Evolutionary conservation across 768 basidiomycete genomes (phyloP).

Genomic region (Kwoniella sp.): DNA sequence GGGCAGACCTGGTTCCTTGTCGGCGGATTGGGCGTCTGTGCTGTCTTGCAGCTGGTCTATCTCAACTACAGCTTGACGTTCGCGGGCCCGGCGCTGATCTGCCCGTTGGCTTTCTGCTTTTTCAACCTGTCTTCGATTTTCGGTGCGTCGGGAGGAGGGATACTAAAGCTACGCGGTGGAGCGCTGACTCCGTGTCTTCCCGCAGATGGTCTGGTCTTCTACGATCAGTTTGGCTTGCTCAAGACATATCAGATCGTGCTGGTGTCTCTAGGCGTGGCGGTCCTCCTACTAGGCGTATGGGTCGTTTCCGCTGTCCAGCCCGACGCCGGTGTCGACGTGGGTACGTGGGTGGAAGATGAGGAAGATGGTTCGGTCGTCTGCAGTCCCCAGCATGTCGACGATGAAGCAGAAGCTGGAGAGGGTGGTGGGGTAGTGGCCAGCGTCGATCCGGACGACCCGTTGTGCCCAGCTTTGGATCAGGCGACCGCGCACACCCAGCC

Average conservation of each 20-base stretch:
- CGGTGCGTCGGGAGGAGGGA: conserved; percentile 60
- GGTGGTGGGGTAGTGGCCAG: background rate
- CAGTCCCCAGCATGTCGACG: no score
- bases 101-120: conserved; percentile 91
- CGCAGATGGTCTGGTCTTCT: conserved; percentile 63
- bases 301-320: conserved; percentile 63
- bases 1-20: conserved; percentile 65
- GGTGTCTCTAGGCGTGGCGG: conserved; percentile 68
- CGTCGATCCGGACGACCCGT: no score
- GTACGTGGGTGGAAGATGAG: conserved; percentile 49
- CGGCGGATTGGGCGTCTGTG: conserved; percentile 66
- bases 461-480: no score
- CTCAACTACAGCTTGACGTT: conserved; percentile 58
- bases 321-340: conserved; percentile 54
- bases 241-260: conserved; percentile 65
- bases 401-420: conserved; percentile 4
- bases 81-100: conserved; percentile 78
- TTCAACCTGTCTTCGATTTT: conserved; percentile 90
- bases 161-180: background rate
- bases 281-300: conserved; percentile 84
- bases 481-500: no score
- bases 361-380: conserved; percentile 1
- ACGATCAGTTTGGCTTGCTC: conserved; percentile 74
- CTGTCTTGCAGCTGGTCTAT: conserved; percentile 62
- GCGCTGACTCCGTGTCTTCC: no score